Base-by-base conservation (phyloP, 495 filamentous ascomycete genomes). In the Xylaria intraflava region DNA sequence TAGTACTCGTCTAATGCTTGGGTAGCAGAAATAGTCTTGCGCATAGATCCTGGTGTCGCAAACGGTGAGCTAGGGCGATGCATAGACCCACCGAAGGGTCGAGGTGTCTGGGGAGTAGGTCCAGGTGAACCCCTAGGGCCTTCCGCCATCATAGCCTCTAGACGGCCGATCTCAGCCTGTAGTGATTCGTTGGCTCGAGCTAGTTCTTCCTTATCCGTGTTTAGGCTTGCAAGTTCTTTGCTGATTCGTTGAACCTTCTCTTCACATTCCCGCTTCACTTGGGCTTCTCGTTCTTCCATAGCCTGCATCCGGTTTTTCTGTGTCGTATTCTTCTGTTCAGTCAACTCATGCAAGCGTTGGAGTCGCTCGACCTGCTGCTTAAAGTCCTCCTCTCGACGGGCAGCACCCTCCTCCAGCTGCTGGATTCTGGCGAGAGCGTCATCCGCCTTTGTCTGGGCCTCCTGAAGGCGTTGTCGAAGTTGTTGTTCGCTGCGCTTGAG, bases 391-490 rank as follows among this genome's bases (percentile, higher is more conserved):
- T 92, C 83, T 24, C 84, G 78, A 49, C 85, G 81, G 3, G 87
- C 82, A 6, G 84, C 83, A 24, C 87, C 84, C 62, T 96, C 90
- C 64, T 92, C 84, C 16, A 96, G 74, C 59, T 89, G 83, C 53
- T 95, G 87, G 27, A 96, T 87, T 57, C 78, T 87, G 11, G 77
- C 73, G 31, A 96, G 76, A 10, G 86, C 81, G 39, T 96, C 88
- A 49, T 97, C 89, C 1, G 86, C 84, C 65, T 94, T 95, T 48
- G 85, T 83, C 56, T 89, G 86, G 0, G 92, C 74, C 53, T 96
- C 91, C 20, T 90, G 87, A 27, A 96, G 69, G 19, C 88, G 83
- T 47, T 82, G 81, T 61, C 92, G 86, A 42, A 96, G 78, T 17
- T 80, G 79, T 50, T 89, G 84, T 66, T 95, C 89, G 39, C 81